A percentile compares a stretch with the other conserved stretches of the same genome.
Conservation (phyloP, 768 basidiomycete species). For the Suillus bovinus region DNA sequence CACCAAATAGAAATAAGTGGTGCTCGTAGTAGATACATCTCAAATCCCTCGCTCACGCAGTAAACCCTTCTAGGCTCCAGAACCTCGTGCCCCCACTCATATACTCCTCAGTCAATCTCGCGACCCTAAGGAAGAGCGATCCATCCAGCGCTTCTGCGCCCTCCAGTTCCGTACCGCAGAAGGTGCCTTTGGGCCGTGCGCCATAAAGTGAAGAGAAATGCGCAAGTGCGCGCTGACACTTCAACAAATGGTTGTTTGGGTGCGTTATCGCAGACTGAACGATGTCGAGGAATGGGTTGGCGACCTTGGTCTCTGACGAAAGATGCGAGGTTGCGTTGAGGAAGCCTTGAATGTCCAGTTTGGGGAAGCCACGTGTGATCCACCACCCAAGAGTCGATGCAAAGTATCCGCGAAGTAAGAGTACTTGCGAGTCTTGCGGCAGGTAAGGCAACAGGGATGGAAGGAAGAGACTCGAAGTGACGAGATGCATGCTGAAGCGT, state of each 20-base stretch:
- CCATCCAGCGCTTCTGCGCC: constrained; percentile 36
- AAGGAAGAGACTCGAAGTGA: constrained; percentile 33
- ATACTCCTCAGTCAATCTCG: constrained; percentile 31
- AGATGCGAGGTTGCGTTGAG: constrained; percentile 22
- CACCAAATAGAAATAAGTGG: not conserved
- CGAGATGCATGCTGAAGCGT: constrained; percentile 26
- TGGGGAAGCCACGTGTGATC: constrained; percentile 31
- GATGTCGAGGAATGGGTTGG: constrained; percentile 43
- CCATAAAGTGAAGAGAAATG: constrained; percentile 33
- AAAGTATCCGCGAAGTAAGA: constrained; percentile 33
- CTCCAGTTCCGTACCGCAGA: constrained; percentile 27
- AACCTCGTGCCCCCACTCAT: constrained; percentile 25
- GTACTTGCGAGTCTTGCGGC: constrained; percentile 20
- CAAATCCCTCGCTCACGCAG: not conserved
- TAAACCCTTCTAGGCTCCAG: constrained; percentile 32
- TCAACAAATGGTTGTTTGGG: constrained; percentile 35
- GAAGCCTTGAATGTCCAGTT: constrained; percentile 32
- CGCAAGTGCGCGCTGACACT: constrained; percentile 35
- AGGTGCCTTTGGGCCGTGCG: constrained; percentile 23
- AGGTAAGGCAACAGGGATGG: constrained; percentile 22
- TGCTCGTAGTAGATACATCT: not conserved
- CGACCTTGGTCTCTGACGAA: constrained; percentile 4
- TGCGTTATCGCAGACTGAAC: constrained; percentile 39
- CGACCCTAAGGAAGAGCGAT: constrained; percentile 33
- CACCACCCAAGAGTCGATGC: constrained; percentile 27